Percentiles rank a stretch among this genome's conserved stretches.
Evolutionary conservation across 2,329 filamentous ascomycete genomes (phyloP).

Genomic region (Rhinocladiella similis): DNA sequence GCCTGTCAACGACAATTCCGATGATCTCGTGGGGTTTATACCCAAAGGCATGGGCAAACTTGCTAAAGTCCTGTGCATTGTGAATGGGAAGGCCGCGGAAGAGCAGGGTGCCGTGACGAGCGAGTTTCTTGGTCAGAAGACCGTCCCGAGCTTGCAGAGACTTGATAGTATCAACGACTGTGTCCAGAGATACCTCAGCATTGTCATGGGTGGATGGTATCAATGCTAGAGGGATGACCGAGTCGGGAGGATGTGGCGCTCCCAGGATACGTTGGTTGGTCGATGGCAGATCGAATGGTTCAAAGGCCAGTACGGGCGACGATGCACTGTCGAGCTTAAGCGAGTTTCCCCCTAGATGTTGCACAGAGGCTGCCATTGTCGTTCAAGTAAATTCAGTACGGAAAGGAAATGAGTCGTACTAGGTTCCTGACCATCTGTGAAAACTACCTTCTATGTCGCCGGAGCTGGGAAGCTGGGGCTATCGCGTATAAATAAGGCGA

Average conservation of each 20-base stretch:
- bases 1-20: slow-evolving; percentile 51
- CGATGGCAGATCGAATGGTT: slow-evolving; percentile 42
- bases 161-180: slow-evolving; percentile 40
- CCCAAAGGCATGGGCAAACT: slow-evolving; percentile 52
- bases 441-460: no score
- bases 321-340: slow-evolving; percentile 28
- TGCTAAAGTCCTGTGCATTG: slow-evolving; percentile 48
- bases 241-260: slow-evolving; percentile 39
- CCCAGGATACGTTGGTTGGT: slow-evolving; percentile 45
- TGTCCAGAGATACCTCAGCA: slow-evolving; percentile 33
- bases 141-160: slow-evolving; percentile 37
- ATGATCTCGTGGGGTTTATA: slow-evolving; percentile 53
- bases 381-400: not conserved
- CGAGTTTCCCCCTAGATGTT: slow-evolving; percentile 1
- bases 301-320: slow-evolving; percentile 32
- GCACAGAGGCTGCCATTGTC: slow-evolving; percentile 15
- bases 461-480: no score
- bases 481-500: no score
- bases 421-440: no score
- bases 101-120: slow-evolving; percentile 48
- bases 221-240: slow-evolving; percentile 43
- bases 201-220: slow-evolving; percentile 33
- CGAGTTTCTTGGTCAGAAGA: slow-evolving; percentile 43
- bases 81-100: slow-evolving; percentile 50
- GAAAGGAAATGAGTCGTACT: not conserved